Base-by-base conservation (phyloP, 2,329 filamentous ascomycete species). In the Nemania abortiva region DNA sequence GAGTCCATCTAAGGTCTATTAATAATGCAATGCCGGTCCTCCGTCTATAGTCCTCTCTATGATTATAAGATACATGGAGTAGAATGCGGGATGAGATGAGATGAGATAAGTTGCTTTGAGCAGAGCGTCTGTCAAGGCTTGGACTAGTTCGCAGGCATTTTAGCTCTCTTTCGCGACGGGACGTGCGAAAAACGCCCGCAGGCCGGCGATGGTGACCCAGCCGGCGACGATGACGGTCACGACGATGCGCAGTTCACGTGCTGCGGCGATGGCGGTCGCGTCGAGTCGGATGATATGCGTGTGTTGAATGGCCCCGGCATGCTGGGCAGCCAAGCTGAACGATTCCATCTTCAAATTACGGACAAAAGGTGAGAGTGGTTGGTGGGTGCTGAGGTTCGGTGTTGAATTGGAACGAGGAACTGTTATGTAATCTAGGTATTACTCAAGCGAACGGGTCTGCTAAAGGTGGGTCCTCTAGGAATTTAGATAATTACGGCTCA, bases 281-380 rank as follows among this genome's bases (percentile, higher is more conserved):
- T 78, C 75, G 42, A 81, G 65, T 50, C 74, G 75, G 64, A 80
- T 71, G 15, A 75, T 73, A 70, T 80, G 79, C 15, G 77, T 59
- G 61, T 81, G 79, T 47, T 77, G 77, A 63, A 81, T 79, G 15
- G 76, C 75, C 37, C 79, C 79, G n/a, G 76, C 76, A 58, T 81
- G 79, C 59, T 76, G 70, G 37, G 79, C 77, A 4, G 79, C 77
- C 13, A 81, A 68, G 31, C 77, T 73, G 65, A 81, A 81, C 3
- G 78, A 78, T 66, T 81, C 79, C 79, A 81, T 81, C 3, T 47
- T 65, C 9, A 31, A 27, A 37, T 45, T 6, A 24, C 18, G n/a
- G 24, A 55, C n/a, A 34, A 24, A 27, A n/a, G 24, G 15, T 5
- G 56, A 29, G 4, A 39, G 15, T 18, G n/a, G n/a, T n/a, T n/a